Percentiles rank a stretch among this genome's conserved stretches.
Conservation (phyloP, 2,329 filamentous ascomycete species). For the Venturia asperata region DNA sequence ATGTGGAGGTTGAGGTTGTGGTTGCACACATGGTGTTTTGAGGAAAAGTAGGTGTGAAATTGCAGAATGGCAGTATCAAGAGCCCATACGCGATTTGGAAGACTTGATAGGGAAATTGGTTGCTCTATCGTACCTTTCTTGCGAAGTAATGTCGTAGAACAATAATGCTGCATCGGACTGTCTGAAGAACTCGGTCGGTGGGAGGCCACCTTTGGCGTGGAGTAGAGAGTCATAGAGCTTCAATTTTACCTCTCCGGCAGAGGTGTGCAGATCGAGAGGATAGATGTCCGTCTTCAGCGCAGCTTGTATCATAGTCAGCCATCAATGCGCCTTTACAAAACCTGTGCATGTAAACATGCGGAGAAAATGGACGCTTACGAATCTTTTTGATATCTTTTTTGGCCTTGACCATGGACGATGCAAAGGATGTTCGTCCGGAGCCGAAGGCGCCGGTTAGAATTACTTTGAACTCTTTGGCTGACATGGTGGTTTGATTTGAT, state of each 20-base stretch:
- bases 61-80: neutral
- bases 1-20: too few relatives aligned
- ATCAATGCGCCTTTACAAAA: neutral
- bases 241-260: conserved; percentile 8
- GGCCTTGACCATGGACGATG: conserved; percentile 11
- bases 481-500: conserved; percentile 4
- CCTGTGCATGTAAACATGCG: neutral
- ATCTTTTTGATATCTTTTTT: conserved; percentile 10
- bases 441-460: conserved; percentile 4
- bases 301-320: neutral
- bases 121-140: neutral
- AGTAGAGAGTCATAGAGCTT: conserved; percentile 11
- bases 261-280: conserved; percentile 7
- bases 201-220: conserved; percentile 14
- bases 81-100: too few relatives aligned
- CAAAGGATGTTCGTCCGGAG: conserved; percentile 14
- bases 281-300: conserved; percentile 8
- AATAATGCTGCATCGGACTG: neutral
- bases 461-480: conserved; percentile 14
- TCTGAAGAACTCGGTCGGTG: conserved; percentile 11
- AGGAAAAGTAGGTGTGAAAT: too few relatives aligned
- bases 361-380: neutral
- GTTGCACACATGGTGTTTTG: too few relatives aligned
- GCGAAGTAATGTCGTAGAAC: conserved; percentile 11
- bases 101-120: too few relatives aligned